phyloP scores from a whole-genome alignment of 1,139 yeast genomes.

The Suhomyces choctaworum region DNA sequence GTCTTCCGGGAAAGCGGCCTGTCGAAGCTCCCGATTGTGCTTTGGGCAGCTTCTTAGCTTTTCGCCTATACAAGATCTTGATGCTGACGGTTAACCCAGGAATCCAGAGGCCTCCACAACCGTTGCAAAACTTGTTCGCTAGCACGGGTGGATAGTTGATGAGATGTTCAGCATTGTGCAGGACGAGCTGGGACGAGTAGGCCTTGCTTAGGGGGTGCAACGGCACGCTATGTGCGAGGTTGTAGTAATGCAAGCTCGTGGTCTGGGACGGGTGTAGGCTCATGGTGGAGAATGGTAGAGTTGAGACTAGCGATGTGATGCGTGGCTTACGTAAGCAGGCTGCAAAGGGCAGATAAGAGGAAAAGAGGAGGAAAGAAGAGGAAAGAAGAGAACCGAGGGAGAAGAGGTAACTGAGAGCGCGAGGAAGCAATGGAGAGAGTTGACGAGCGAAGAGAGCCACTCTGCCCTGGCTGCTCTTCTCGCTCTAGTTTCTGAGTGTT shows the following conservation, averaged over 20 bases:
- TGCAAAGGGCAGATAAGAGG: no score
- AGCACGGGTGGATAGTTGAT: conserved; percentile 30
- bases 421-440: not conserved
- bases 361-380: no score
- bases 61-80: conserved; percentile 22
- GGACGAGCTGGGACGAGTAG: conserved; percentile 27
- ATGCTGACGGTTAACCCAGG: conserved; percentile 46
- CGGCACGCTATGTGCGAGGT: conserved; percentile 31
- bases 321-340: no score
- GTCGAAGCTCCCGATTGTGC: not conserved
- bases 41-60: conserved; percentile 15
- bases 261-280: conserved; percentile 10
- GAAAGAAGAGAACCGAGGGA: no score
- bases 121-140: conserved; percentile 40
- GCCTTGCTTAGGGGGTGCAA: conserved; percentile 27
- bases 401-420: no score
- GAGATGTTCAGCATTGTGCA: conserved; percentile 24
- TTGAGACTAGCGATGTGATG: not conserved
- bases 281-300: not conserved
- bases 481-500: no score
- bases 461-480: not conserved
- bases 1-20: conserved; percentile 14
- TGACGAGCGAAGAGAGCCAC: not conserved
- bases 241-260: conserved; percentile 29
- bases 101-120: conserved; percentile 46